A percentile compares a stretch with the other conserved stretches of the same genome.
These are phyloP conservation scores for Tephrocybe sp. DNA, from an alignment of 768 basidiomycete species.

Conservation along the genomic window DNA sequence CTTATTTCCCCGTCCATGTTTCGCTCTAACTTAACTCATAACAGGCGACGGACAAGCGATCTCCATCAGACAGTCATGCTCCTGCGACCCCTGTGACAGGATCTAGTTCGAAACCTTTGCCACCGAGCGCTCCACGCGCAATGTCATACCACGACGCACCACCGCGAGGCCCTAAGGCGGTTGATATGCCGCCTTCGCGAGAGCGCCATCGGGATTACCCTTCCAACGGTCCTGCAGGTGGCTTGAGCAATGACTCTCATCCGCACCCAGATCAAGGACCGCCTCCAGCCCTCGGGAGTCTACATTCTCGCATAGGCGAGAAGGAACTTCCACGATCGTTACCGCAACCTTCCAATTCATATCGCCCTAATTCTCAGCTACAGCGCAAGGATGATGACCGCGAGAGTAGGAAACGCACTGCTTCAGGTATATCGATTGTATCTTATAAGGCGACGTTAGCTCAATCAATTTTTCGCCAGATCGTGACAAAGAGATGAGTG, in stretches of 20 bases:
- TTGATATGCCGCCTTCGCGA: slow-evolving; percentile 32
- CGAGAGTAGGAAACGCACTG: slow-evolving; percentile 65
- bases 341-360: slow-evolving; percentile 41
- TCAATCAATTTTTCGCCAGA: slow-evolving; percentile 33
- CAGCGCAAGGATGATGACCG: slow-evolving; percentile 60
- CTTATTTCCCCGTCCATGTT: slow-evolving; percentile 7
- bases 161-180: slow-evolving; percentile 35
- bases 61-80: slow-evolving; percentile 43
- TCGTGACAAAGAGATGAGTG: slow-evolving; percentile 57
- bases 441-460: background rate
- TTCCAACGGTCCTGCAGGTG: slow-evolving; percentile 24
- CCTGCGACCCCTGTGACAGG: slow-evolving; percentile 24
- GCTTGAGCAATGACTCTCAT: slow-evolving; percentile 15
- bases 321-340: slow-evolving; percentile 41
- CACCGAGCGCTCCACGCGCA: slow-evolving; percentile 62
- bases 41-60: slow-evolving; percentile 54
- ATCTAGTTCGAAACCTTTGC: slow-evolving; percentile 36
- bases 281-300: slow-evolving; percentile 25
- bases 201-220: slow-evolving; percentile 50
- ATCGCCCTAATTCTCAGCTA: slow-evolving; percentile 39
- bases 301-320: slow-evolving; percentile 58
- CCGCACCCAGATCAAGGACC: slow-evolving; percentile 20
- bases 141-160: slow-evolving; percentile 51
- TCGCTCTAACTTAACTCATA: slow-evolving; percentile 8
- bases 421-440: slow-evolving; percentile 50